These are phyloP conservation scores for Apiospora malaysiana DNA, from an alignment of 2,329 filamentous ascomycete species.

Conservation along the genomic window DNA sequence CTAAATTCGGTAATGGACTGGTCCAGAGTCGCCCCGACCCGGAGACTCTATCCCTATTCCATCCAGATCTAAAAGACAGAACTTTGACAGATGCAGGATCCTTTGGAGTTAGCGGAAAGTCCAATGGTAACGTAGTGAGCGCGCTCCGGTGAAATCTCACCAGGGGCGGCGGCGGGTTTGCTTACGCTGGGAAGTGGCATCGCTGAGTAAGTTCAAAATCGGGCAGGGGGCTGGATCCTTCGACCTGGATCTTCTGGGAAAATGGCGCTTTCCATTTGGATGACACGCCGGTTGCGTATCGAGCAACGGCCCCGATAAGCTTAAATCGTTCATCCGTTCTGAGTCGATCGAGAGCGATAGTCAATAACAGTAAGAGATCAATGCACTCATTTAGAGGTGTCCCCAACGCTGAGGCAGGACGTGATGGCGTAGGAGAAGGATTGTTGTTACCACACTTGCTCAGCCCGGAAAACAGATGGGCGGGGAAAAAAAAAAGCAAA, in stretches of 20 bases:
- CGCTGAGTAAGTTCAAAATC: not conserved
- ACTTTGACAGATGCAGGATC: not conserved
- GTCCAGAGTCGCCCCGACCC: not conserved
- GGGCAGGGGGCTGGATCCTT: not conserved
- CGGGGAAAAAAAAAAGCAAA: not conserved
- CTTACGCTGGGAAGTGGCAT: not conserved
- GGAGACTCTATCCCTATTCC: not conserved
- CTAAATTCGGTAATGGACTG: not conserved
- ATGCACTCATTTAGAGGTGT: not conserved
- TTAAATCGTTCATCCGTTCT: not conserved
- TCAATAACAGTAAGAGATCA: too few species aligned
- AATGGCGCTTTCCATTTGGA: not conserved
- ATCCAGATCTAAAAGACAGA: not conserved
- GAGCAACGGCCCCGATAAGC: not conserved
- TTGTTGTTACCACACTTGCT: not conserved
- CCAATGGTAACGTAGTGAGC: not conserved
- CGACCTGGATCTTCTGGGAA: not conserved
- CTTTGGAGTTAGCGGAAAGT: not conserved
- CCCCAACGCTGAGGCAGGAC: not conserved
- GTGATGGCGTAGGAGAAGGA: not conserved
- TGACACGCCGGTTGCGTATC: not conserved
- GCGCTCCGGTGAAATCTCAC: not conserved
- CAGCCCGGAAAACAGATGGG: not conserved
- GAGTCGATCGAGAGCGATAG: not conserved
- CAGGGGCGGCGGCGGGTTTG: not conserved